Percentiles rank a stretch among this genome's conserved stretches.
These are phyloP conservation scores for Margaritispora aquatica DNA, from an alignment of 495 filamentous ascomycete species.

Conservation along the genomic window DNA sequence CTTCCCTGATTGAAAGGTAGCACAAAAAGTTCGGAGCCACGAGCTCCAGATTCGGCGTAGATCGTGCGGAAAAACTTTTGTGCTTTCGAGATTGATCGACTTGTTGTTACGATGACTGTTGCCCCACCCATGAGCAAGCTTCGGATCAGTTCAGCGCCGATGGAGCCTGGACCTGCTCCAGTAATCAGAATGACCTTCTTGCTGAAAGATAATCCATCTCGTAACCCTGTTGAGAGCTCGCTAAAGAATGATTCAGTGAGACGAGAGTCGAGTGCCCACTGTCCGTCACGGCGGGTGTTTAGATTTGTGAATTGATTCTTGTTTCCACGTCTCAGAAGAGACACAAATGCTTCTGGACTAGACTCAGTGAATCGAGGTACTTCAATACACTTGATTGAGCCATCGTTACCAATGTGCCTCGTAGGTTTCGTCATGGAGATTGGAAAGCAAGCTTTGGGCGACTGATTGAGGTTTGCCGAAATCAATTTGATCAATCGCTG, in stretches of 20 bases:
- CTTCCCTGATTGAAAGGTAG: slow-evolving; percentile 98
- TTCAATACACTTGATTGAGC: too few relatives aligned
- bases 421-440: too few relatives aligned
- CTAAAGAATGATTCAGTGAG: background rate
- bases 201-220: slow-evolving; percentile 85
- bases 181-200: slow-evolving; percentile 96
- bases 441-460: too few relatives aligned
- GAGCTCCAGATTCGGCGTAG: slow-evolving; percentile 84
- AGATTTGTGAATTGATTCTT: background rate
- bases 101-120: slow-evolving; percentile 90
- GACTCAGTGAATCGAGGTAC: too few relatives aligned
- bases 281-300: background rate
- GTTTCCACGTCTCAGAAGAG: too few relatives aligned
- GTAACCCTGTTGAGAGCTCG: background rate
- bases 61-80: slow-evolving; percentile 97
- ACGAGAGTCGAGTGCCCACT: background rate
- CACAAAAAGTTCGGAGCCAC: slow-evolving; percentile 88
- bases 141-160: slow-evolving; percentile 91
- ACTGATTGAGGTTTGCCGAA: too few relatives aligned
- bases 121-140: slow-evolving; percentile 92
- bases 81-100: slow-evolving; percentile 85
- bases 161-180: slow-evolving; percentile 92
- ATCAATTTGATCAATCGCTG: too few relatives aligned
- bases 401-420: too few relatives aligned
- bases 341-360: too few relatives aligned